Base-by-base conservation (phyloP, 2,329 filamentous ascomycete species). In the Botrytis squamosa region DNA sequence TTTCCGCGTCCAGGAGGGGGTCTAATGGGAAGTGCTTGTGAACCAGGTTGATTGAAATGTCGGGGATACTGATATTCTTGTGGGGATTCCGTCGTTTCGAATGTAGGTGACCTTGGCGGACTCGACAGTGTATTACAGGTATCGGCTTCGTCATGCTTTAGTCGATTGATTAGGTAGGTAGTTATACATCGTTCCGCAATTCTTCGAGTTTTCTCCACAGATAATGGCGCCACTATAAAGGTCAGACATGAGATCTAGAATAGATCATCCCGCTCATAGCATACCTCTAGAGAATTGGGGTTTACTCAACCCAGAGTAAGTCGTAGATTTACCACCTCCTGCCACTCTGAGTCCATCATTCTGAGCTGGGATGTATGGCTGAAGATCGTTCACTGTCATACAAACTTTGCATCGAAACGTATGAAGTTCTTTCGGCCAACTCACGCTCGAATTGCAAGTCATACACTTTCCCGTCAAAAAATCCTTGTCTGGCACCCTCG, bases 361-460 rank as follows among this genome's bases (percentile, higher is more conserved):
- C 6, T 55, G 20, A 33, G 20, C 18, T n/a, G 64, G 55, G 29
- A 22, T 52, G 44, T 81, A 73, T 60, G 86, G 86, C 74, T 88
- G 85, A 70, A 97, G 82, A 80, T 97, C 94, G 80, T 97, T 97
- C 80, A 97, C 90, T 29, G 92, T 96, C 79, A 93, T 84, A 82
- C 94, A 97, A 72, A 93, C 91, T 60, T 92, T 92, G 82, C 94
- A 97, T 78, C 93, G 88, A 82, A 96, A 97, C 55, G 91, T 88
- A 52, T 88, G 88, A 75, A 94, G 83, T 71, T 91, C 88, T 75
- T 87, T 88, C 2, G 93, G 93, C 91, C 94, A 97, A 73, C 92
- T 88, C 76, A 97, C 91, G 73, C 90, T 88, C 72, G 92, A 92
- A 78, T 91, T 92, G 82, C 94, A 97, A 49, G 94, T 95, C 88